Base-by-base conservation (phyloP, 2,329 filamentous ascomycete genomes). In the Pseudogymnoascus pannorum region DNA sequence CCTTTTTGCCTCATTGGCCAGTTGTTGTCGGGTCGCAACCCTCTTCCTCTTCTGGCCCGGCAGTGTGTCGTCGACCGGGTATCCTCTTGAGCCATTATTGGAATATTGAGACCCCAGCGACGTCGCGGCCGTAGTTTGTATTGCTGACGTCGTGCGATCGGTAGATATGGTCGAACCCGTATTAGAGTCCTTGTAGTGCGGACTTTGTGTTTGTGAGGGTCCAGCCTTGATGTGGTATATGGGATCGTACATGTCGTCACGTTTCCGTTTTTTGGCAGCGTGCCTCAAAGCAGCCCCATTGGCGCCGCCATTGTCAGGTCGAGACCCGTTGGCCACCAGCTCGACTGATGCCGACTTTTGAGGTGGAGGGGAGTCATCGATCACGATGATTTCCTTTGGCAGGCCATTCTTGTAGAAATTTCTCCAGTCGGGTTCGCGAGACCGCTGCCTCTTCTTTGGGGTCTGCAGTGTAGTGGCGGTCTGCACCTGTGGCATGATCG, bases 11-110 rank as follows among this genome's bases (percentile, higher is more conserved):
- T 95, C 90, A 71, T 92, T 90, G 69, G 90, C 88, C 61, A 87
- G 81, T 66, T 92, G 89, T 67, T 92, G 89, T 64, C 91, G 85
- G 48, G 89, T 91, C 22, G 80, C 81, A 14, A 81, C 80, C 64
- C 94, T 85, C 77, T 96, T 97, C 70, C 92, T 84, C 78, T 97
- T 97, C 74, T 94, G 89, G 33, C 92, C 91, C n/a, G 85, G 79
- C 59, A 82, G 79, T 31, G 78, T 78, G 58, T 87, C 82, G 65
- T 87, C 86, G 67, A 86, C 84, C 58, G 89, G 87, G 70, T 89
- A 87, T 35, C 78, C 72, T 35, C 80, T 81, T 66, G 78, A 83
- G 63, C 80, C 76, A 61, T 79, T 81, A 2, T 83, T 84, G 0
- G 84, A 86, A 14, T 72, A 73, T 42, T 84, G 76, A 4, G 89